Percentiles rank a stretch among this genome's conserved stretches.
Conservation (phyloP, 179 eudicot species). For the Patellifolia procumbens region DNA sequence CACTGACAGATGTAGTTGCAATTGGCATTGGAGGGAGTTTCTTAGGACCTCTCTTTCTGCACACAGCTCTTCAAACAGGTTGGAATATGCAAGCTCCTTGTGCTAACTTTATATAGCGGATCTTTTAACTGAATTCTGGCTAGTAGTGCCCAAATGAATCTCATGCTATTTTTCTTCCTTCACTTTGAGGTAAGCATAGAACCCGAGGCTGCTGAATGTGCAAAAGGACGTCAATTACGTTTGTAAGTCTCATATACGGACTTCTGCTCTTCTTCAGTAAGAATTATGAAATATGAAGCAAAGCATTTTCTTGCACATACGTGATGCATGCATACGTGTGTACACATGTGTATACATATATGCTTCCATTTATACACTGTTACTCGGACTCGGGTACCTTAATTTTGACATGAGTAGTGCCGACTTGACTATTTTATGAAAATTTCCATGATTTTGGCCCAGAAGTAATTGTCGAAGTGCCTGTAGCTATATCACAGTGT, state of each 20-base stretch:
- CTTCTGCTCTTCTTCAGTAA: not conserved
- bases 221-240: constrained; percentile 87
- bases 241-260: constrained; percentile 62
- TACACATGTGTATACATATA: not conserved
- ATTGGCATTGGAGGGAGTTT: constrained; percentile 98
- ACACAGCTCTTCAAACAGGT: constrained; percentile 99
- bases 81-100: constrained; percentile 2
- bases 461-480: no score
- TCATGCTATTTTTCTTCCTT: not conserved
- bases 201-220: constrained; percentile 68
- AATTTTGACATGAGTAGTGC: no score
- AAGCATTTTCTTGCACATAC: not conserved
- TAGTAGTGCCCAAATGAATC: constrained; percentile 1
- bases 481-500: no score
- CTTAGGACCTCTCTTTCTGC: constrained; percentile 96
- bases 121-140: not conserved
- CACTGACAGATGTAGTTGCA: constrained; percentile 76
- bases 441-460: no score
- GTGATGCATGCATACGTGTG: not conserved
- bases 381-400: no score
- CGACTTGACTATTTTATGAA: no score
- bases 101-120: not conserved
- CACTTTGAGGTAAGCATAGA: constrained; percentile 47
- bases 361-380: no score
- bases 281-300: not conserved